Evolutionary conservation across 768 basidiomycete genomes (phyloP).

Genomic region (Boletellus emodensis): DNA sequence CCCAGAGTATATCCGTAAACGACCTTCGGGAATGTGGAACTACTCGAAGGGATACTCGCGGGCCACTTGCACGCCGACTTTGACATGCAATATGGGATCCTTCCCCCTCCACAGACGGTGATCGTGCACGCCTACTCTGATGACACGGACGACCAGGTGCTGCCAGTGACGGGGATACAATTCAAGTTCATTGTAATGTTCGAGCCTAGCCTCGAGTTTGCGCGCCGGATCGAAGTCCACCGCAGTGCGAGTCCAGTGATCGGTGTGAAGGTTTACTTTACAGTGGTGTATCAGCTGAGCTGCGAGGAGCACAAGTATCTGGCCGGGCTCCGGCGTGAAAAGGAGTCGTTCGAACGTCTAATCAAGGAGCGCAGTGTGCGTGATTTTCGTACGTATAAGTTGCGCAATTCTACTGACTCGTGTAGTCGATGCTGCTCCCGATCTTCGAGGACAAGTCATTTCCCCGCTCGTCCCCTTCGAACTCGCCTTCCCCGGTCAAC

Average conservation of each 20-base stretch:
- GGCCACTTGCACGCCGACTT: conserved; percentile 52
- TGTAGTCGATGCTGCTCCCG: conserved; percentile 85
- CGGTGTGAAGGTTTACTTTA: conserved; percentile 87
- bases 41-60: conserved; percentile 25
- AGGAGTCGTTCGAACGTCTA: conserved; percentile 87
- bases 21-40: conserved; percentile 18
- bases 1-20: conserved; percentile 12
- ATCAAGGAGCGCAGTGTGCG: conserved; percentile 90
- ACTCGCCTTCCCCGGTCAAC: too few relatives aligned
- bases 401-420: background rate
- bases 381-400: conserved; percentile 9
- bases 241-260: conserved; percentile 79
- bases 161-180: conserved; percentile 80
- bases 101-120: conserved; percentile 75
- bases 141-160: conserved; percentile 85
- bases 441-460: conserved; percentile 69
- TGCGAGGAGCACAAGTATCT: conserved; percentile 97
- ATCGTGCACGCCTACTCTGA: conserved; percentile 86
- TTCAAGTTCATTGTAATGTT: conserved; percentile 95
- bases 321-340: conserved; percentile 82
- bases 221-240: conserved; percentile 91
- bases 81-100: conserved; percentile 74
- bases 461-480: too few relatives aligned
- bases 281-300: conserved; percentile 90
- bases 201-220: conserved; percentile 91